Conservation (phyloP, 805 yeast genomes). For the Metschnikowia cubensis region DNA sequence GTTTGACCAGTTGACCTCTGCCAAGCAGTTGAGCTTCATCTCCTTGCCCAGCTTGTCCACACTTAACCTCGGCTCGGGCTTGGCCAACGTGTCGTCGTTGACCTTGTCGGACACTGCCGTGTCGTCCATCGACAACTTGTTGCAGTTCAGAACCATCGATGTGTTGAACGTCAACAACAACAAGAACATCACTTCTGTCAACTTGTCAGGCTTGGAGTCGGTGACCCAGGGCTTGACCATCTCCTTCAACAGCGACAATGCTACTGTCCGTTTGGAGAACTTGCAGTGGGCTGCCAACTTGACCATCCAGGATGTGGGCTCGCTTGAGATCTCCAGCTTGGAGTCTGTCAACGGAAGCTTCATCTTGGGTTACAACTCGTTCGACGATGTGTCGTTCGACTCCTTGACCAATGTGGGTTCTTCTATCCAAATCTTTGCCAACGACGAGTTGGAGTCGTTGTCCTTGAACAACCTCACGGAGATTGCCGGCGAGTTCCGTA, state of each 20-base stretch:
- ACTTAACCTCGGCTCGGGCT: constrained; percentile 34
- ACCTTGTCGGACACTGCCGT: constrained; percentile 42
- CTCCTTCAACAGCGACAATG: constrained; percentile 36
- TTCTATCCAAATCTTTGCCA: constrained; percentile 39
- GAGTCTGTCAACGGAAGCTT: constrained; percentile 40
- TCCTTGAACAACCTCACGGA: constrained; percentile 26
- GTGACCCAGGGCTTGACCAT: constrained; percentile 35
- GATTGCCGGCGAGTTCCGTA: constrained; percentile 40
- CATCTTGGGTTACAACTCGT: constrained; percentile 38
- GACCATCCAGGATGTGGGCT: constrained; percentile 39
- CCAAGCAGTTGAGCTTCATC: constrained; percentile 30
- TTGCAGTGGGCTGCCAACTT: constrained; percentile 42
- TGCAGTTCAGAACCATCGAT: constrained; percentile 29
- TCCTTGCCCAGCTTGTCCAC: constrained; percentile 41
- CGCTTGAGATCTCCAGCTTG: constrained; percentile 30
- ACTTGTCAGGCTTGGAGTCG: constrained; percentile 27
- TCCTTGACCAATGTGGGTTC: constrained; percentile 34
- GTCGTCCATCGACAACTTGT: constrained; percentile 28
- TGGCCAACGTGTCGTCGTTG: constrained; percentile 30
- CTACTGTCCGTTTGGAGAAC: constrained; percentile 27
- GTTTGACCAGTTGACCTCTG: constrained; percentile 28
- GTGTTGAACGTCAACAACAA: constrained; percentile 40
- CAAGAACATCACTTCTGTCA: constrained; percentile 38
- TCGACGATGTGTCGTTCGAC: constrained; percentile 28
- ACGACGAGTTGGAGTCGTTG: constrained; percentile 37